Evolutionary conservation across 805 yeast species (phyloP).

Genomic region (Jamesozyma lodderae): DNA sequence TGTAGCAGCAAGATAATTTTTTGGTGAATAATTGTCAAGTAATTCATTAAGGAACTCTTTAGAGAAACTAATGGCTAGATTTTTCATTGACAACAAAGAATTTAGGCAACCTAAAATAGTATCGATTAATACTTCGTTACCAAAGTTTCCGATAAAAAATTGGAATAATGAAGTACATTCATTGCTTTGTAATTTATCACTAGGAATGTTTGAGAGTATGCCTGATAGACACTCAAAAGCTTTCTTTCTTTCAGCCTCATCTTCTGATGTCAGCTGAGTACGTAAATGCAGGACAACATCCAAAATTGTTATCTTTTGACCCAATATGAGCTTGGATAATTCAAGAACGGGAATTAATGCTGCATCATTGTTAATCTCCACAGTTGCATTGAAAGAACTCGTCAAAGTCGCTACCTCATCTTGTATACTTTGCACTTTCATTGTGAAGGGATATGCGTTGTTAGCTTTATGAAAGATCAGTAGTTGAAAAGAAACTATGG

Average conservation of each 20-base stretch:
- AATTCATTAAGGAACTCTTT: constrained; percentile 33
- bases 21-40: constrained; percentile 41
- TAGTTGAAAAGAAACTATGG: too few relatives aligned
- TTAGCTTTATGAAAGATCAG: too few relatives aligned
- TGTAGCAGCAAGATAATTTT: constrained; percentile 48
- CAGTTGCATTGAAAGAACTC: too few relatives aligned
- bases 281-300: constrained; percentile 51
- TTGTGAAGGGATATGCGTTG: too few relatives aligned
- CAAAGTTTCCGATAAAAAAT: constrained; percentile 60
- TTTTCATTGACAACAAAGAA: constrained; percentile 44
- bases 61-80: constrained; percentile 34
- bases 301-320: constrained; percentile 26
- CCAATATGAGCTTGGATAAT: too few relatives aligned
- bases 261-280: constrained; percentile 50
- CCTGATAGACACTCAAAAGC: constrained; percentile 38
- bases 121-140: constrained; percentile 47
- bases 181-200: constrained; percentile 29
- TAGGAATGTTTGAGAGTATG: constrained; percentile 27
- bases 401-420: too few relatives aligned
- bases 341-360: too few relatives aligned
- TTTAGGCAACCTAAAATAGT: constrained; percentile 47
- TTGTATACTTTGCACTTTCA: too few relatives aligned
- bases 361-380: too few relatives aligned
- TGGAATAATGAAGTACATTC: constrained; percentile 34
- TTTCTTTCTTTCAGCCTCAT: constrained; percentile 42